A percentile compares a stretch with the other conserved stretches of the same genome.
Conservation (phyloP, 2,329 filamentous ascomycete species). For the Diplodia scrobiculata region DNA sequence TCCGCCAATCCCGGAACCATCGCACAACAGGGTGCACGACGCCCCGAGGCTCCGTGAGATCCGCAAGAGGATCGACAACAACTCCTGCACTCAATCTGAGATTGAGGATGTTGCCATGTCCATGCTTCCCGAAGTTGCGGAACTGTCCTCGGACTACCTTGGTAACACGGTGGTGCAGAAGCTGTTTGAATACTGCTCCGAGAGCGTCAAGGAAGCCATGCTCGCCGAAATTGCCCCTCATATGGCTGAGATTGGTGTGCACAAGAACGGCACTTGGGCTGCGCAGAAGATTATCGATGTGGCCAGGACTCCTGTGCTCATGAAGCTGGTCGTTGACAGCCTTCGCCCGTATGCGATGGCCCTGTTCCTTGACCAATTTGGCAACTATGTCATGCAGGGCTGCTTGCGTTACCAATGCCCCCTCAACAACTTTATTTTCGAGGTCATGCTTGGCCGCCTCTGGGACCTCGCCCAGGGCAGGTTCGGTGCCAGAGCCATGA, state of each 20-base stretch:
- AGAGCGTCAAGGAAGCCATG: conserved; percentile 89
- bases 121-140: conserved; percentile 96
- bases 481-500: conserved; percentile 93
- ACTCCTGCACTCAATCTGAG: conserved; percentile 78
- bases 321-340: conserved; percentile 79
- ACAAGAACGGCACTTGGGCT: conserved; percentile 99
- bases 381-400: conserved; percentile 97
- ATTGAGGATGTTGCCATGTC: conserved; percentile 89
- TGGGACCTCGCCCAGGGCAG: conserved; percentile 92
- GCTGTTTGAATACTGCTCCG: conserved; percentile 93
- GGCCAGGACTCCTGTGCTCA: conserved; percentile 80
- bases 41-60: conserved; percentile 94
- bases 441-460: conserved; percentile 90
- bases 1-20: conserved; percentile 83
- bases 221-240: conserved; percentile 83
- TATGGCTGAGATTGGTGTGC: conserved; percentile 92
- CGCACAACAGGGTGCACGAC: conserved; percentile 85
- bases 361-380: conserved; percentile 94
- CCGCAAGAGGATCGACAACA: conserved; percentile 95
- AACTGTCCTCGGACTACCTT: conserved; percentile 91
- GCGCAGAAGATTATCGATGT: conserved; percentile 99
- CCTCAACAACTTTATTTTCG: conserved; percentile 95
- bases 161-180: conserved; percentile 99
- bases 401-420: conserved; percentile 88
- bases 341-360: conserved; percentile 84